Percentiles rank a stretch among this genome's conserved stretches.
phyloP scores from a whole-genome alignment of 805 yeast species.

The Candida germanica region DNA sequence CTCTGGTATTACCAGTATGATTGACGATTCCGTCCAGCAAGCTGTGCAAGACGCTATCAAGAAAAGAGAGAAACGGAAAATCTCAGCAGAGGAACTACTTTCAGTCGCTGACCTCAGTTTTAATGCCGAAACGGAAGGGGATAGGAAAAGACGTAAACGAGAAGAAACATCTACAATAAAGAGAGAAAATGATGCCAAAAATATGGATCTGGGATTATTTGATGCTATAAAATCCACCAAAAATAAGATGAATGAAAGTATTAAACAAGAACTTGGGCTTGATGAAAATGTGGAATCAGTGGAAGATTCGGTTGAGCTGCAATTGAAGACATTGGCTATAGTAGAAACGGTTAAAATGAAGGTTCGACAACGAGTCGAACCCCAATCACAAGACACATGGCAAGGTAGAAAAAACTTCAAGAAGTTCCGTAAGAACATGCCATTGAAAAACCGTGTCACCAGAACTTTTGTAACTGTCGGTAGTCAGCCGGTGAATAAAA shows the following conservation, averaged over 20 bases:
- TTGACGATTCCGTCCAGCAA: not conserved
- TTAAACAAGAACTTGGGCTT: conserved; percentile 26
- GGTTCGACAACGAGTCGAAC: conserved; percentile 10
- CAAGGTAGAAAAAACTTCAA: conserved; percentile 29
- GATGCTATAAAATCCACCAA: conserved; percentile 30
- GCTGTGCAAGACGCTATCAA: too few species aligned
- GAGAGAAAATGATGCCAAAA: conserved; percentile 1
- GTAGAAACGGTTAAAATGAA: conserved; percentile 28
- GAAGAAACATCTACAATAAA: not conserved
- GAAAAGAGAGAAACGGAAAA: too few species aligned
- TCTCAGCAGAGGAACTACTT: not conserved
- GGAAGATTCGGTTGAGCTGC: conserved; percentile 11
- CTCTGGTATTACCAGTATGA: not conserved
- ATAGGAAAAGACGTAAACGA: not conserved
- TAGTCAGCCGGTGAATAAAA: too few species aligned
- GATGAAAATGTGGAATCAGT: conserved; percentile 9
- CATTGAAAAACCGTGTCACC: conserved; percentile 17
- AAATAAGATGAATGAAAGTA: conserved; percentile 17
- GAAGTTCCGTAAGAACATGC: conserved; percentile 23
- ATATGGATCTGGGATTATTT: conserved; percentile 2
- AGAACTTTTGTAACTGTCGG: conserved; percentile 21
- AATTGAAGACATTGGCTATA: conserved; percentile 24
- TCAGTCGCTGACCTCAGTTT: conserved; percentile 8
- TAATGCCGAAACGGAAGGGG: conserved; percentile 1
- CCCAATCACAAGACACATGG: conserved; percentile 2